Evolutionary conservation across 345 rosid species (phyloP).

Genomic region (Murraya paniculata): DNA sequence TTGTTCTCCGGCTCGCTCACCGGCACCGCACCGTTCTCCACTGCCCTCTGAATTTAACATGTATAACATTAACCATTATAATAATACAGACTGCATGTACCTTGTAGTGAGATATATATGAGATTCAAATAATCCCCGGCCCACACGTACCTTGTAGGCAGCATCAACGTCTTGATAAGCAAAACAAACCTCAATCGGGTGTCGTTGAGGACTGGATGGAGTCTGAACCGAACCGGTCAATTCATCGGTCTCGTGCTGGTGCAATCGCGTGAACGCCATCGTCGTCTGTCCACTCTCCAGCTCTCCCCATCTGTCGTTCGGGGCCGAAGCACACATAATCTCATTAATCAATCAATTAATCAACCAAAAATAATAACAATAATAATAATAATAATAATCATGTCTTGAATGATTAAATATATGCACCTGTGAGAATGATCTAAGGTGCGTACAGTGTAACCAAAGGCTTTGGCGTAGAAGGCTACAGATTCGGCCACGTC

Average conservation of each 20-base stretch:
- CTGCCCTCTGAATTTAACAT: conserved; percentile 51
- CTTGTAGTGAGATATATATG: too few species aligned
- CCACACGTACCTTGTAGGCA: conserved; percentile 64
- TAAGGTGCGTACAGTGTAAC: conserved; percentile 19
- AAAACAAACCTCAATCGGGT: conserved; percentile 78
- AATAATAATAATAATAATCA: too few species aligned
- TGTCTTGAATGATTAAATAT: too few species aligned
- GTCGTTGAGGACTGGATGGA: conserved; percentile 31
- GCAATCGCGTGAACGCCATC: conserved; percentile 71
- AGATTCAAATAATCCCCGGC: too few species aligned
- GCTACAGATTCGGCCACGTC: conserved; percentile 70
- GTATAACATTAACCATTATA: too few species aligned
- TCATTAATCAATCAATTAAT: too few species aligned
- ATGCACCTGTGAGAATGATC: too few species aligned
- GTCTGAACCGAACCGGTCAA: conserved; percentile 58
- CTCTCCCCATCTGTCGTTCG: too few species aligned
- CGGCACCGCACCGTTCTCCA: conserved; percentile 69
- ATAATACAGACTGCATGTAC: too few species aligned
- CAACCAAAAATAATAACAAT: too few species aligned
- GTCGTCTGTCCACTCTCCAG: conserved; percentile 83
- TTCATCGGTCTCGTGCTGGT: conserved; percentile 79
- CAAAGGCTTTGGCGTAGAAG: conserved; percentile 76
- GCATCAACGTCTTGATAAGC: conserved; percentile 70
- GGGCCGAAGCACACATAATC: too few species aligned
- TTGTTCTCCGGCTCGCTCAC: conserved; percentile 71